Conservation (phyloP, 225 moss, liverwort and hornwort species). For the Antitrichia curtipendula region DNA sequence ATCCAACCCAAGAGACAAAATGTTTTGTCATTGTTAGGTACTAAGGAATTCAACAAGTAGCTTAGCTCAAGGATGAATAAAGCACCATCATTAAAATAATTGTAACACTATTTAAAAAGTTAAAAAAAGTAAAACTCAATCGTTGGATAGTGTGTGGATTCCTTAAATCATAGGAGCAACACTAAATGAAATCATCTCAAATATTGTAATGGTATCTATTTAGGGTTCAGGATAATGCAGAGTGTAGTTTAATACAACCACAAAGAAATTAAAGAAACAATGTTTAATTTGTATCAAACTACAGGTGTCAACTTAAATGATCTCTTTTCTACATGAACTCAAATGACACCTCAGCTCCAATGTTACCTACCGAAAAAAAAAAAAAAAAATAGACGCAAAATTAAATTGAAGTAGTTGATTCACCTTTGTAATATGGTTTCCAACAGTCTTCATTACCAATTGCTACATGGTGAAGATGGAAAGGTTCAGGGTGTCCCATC, state of each 20-base stretch:
- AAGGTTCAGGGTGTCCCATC: conserved; percentile 89
- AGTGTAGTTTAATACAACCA: rapidly evolving
- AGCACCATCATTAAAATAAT: background rate
- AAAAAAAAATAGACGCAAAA: background rate
- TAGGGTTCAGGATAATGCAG: background rate
- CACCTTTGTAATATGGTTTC: conserved; percentile 72
- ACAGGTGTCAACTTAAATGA: background rate
- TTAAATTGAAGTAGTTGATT: background rate
- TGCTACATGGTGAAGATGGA: conserved; percentile 52
- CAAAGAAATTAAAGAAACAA: background rate
- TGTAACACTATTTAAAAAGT: background rate
- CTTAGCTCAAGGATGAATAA: background rate
- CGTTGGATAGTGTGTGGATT: background rate
- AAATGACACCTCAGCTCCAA: background rate
- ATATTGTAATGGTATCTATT: background rate
- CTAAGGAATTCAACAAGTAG: background rate
- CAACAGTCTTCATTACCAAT: conserved; percentile 92
- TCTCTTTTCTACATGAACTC: too few species aligned
- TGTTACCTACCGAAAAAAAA: background rate
- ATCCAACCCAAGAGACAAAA: background rate
- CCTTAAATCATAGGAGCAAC: background rate
- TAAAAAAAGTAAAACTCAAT: background rate
- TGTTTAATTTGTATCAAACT: background rate
- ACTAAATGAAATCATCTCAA: background rate
- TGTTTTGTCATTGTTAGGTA: background rate